Percentiles rank a stretch among this genome's conserved stretches.
phyloP scores from a whole-genome alignment of 1,139 yeast species.

The Yamadazyma dushanensis region DNA sequence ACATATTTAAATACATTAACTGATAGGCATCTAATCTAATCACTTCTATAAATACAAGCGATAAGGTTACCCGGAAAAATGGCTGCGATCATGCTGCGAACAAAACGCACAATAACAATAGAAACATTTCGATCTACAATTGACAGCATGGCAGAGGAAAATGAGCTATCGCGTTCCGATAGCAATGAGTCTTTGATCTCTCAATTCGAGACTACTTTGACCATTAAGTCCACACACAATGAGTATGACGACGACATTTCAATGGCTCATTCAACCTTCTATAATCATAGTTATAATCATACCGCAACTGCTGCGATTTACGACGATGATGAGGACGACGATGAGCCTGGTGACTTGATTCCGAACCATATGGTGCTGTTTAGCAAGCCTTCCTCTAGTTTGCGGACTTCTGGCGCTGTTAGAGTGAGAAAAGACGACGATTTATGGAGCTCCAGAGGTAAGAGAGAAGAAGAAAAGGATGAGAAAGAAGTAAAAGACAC shows the following conservation, averaged over 20 bases:
- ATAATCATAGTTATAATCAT: conserved; percentile 30
- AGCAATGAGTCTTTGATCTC: conserved; percentile 49
- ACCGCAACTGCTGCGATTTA: conserved; percentile 35
- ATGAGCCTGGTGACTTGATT: conserved; percentile 7
- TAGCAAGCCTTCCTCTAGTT: conserved; percentile 17
- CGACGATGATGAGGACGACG: conserved; percentile 31
- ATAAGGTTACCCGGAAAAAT: conserved; percentile 1
- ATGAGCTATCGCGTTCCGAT: conserved; percentile 18
- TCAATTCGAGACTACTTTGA: conserved; percentile 49
- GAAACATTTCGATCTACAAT: neutral
- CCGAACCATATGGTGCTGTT: conserved; percentile 15
- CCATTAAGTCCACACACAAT: conserved; percentile 42
- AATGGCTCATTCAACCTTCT: conserved; percentile 44
- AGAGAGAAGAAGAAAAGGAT: conserved; percentile 1
- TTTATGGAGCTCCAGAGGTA: neutral
- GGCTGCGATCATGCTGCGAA: neutral
- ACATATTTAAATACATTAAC: no score
- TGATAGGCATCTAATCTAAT: neutral
- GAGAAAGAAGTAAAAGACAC: neutral
- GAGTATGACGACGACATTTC: conserved; percentile 41
- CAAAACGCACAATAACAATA: conserved; percentile 6
- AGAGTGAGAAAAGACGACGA: conserved; percentile 16
- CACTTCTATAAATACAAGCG: neutral
- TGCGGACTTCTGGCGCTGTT: conserved; percentile 28
- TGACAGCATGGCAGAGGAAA: conserved; percentile 10